Percentiles rank a stretch among this genome's conserved stretches.
These are phyloP conservation scores for Podospora fimiseda DNA, from an alignment of 495 filamentous ascomycete genomes.

Conservation along the genomic window DNA sequence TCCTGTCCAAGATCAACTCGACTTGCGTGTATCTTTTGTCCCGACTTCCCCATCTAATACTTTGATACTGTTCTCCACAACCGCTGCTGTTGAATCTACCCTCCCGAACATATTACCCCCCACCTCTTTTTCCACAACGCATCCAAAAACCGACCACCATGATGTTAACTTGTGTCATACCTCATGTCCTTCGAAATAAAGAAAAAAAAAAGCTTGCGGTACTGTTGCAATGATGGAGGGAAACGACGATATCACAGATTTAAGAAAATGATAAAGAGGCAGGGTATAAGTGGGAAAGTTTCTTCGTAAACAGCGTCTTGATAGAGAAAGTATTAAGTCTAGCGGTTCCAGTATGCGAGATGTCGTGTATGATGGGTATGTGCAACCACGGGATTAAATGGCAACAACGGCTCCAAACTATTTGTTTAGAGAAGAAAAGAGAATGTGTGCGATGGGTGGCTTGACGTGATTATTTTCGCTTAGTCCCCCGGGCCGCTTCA, in stretches of 20 bases:
- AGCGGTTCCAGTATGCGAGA: constrained; percentile 25
- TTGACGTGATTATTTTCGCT: background rate
- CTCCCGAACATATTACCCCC: background rate
- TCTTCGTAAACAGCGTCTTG: constrained; percentile 12
- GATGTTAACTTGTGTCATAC: background rate
- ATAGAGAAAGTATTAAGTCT: constrained; percentile 32
- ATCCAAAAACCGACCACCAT: background rate
- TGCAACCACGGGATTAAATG: constrained; percentile 6
- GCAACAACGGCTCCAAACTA: constrained; percentile 16
- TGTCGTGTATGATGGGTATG: constrained; percentile 17
- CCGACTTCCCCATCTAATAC: background rate
- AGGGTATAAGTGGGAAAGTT: background rate
- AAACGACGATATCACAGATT: constrained; percentile 2
- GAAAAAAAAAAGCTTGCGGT: background rate
- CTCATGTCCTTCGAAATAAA: background rate
- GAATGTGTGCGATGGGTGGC: constrained; percentile 5
- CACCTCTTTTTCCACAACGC: background rate
- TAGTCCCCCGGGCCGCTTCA: background rate
- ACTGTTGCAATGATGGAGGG: background rate
- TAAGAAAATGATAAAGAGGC: background rate
- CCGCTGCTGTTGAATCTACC: background rate
- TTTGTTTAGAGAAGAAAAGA: constrained; percentile 16
- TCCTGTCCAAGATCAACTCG: constrained; percentile 14
- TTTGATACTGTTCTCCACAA: background rate
- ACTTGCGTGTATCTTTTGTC: background rate